phyloP scores from a whole-genome alignment of 257 asterid species.

The Forsythia viridissima region DNA sequence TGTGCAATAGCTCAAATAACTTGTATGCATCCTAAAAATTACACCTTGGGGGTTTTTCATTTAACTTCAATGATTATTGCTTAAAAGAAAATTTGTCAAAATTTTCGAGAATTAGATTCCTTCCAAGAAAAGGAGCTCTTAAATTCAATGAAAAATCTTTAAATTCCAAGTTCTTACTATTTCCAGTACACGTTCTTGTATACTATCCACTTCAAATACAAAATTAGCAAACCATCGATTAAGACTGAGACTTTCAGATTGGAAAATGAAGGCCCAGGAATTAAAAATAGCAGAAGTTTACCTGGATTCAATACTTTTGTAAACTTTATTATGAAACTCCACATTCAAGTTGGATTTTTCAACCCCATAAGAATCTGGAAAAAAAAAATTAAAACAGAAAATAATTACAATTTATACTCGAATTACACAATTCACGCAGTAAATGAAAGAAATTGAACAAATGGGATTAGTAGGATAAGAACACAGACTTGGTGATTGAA shows the following conservation, averaged over 20 bases:
- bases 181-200: not conserved
- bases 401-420: not conserved
- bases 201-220: not conserved
- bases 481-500: slow-evolving; percentile 70
- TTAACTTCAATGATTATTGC: not conserved
- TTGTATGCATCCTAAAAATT: not conserved
- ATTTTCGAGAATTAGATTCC: not conserved
- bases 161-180: not conserved
- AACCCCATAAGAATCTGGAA: slow-evolving; percentile 58
- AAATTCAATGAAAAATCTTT: not conserved
- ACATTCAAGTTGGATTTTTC: slow-evolving; percentile 57
- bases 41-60: not conserved
- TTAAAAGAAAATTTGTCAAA: not conserved
- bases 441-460: not conserved
- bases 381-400: not conserved
- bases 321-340: slow-evolving; percentile 64
- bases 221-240: not conserved
- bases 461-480: not conserved
- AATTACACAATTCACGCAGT: too few relatives aligned
- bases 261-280: slow-evolving; percentile 14
- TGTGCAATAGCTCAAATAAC: not conserved
- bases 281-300: slow-evolving; percentile 22
- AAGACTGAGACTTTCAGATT: not conserved
- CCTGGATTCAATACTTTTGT: slow-evolving; percentile 72
- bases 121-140: not conserved